Conservation (phyloP, 768 basidiomycete genomes). For the Trametes cingulata region DNA sequence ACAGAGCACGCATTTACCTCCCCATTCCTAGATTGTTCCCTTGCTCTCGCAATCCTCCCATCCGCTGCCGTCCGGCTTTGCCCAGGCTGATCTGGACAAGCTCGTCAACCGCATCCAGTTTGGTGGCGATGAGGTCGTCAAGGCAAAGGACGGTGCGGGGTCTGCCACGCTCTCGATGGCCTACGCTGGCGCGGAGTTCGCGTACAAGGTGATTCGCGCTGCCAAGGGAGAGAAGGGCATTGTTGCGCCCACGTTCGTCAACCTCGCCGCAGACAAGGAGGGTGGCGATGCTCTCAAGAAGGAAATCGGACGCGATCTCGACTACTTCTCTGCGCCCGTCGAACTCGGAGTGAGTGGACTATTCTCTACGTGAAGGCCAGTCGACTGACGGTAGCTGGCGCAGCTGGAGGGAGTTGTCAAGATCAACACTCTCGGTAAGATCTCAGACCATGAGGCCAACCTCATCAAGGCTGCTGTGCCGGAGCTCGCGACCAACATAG, state of each 20-base stretch:
- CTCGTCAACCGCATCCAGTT: conserved; percentile 89
- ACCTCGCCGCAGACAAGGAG: conserved; percentile 66
- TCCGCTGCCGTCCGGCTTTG: conserved; percentile 61
- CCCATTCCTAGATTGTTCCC: conserved; percentile 71
- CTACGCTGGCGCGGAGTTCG: conserved; percentile 90
- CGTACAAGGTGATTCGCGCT: conserved; percentile 79
- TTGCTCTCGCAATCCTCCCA: conserved; percentile 89
- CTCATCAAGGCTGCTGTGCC: conserved; percentile 81
- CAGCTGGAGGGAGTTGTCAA: conserved; percentile 80
- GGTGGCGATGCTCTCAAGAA: conserved; percentile 75
- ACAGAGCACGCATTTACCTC: not conserved
- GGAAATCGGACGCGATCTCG: conserved; percentile 74
- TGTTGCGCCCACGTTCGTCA: conserved; percentile 81
- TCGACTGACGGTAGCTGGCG: conserved; percentile 1
- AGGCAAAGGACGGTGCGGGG: conserved; percentile 93
- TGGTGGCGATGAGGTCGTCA: conserved; percentile 97
- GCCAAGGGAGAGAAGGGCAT: conserved; percentile 87
- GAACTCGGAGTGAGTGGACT: conserved; percentile 72
- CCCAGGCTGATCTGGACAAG: conserved; percentile 49
- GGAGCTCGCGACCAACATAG: conserved; percentile 74
- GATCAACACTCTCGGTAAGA: conserved; percentile 76
- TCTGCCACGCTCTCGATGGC: conserved; percentile 98
- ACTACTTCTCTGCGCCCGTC: conserved; percentile 88
- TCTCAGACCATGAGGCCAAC: conserved; percentile 70
- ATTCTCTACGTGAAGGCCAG: not conserved